These are phyloP conservation scores for Sanghuangporus sanghuang DNA, from an alignment of 1,284 basidiomycete species.

Conservation along the genomic window DNA sequence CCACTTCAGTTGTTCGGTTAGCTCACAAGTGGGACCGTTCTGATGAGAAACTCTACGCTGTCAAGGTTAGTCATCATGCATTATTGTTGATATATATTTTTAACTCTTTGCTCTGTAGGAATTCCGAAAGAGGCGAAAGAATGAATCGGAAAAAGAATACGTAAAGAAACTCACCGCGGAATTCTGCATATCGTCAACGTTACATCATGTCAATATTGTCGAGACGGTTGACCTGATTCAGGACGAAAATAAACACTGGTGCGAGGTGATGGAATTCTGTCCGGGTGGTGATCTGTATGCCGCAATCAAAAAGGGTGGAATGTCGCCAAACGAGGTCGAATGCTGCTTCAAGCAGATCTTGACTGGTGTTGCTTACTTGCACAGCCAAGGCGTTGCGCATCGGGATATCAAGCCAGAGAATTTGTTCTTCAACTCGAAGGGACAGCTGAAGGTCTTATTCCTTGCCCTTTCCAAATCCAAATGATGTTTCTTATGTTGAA, in stretches of 20 bases:
- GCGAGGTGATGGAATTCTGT: conserved; percentile 99
- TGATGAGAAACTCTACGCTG: conserved; percentile 97
- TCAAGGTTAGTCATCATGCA: conserved; percentile 65
- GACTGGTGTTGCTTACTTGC: conserved; percentile 83
- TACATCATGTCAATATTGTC: conserved; percentile 95
- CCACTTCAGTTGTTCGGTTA: conserved; percentile 92
- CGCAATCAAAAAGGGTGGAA: conserved; percentile 95
- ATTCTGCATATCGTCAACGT: conserved; percentile 97
- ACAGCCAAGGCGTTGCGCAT: conserved; percentile 95
- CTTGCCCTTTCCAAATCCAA: conserved; percentile 19
- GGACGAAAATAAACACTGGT: conserved; percentile 95
- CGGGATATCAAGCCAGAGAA: conserved; percentile 99
- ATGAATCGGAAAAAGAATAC: conserved; percentile 98
- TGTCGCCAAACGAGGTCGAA: conserved; percentile 93
- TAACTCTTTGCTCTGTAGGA: conserved; percentile 47
- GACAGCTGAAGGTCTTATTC: conserved; percentile 80
- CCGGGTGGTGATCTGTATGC: conserved; percentile 96
- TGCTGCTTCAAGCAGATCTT: conserved; percentile 98
- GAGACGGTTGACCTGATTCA: conserved; percentile 99
- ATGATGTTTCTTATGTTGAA: conserved; percentile 18
- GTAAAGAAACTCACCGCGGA: conserved; percentile 99
- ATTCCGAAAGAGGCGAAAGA: conserved; percentile 96
- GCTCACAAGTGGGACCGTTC: conserved; percentile 98
- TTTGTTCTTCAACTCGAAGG: conserved; percentile 87
- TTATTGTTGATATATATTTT: not conserved